These are phyloP conservation scores for Yamadazyma sp. DNA, from an alignment of 1,139 yeast species.

Conservation along the genomic window DNA sequence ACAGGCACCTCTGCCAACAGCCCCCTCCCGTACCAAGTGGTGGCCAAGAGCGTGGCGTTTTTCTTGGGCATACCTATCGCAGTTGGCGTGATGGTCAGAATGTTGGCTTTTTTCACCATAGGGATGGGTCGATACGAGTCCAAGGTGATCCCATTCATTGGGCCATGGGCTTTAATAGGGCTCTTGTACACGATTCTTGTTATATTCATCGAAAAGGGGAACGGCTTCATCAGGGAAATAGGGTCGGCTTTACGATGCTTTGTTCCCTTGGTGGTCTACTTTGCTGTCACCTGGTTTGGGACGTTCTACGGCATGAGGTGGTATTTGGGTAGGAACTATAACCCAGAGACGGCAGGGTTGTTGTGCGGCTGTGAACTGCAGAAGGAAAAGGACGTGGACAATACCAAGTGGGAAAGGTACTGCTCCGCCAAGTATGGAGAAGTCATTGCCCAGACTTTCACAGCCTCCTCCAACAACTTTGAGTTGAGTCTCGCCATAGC, in stretches of 20 bases:
- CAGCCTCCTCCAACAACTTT: slow-evolving; percentile 58
- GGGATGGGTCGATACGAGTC: slow-evolving; percentile 31
- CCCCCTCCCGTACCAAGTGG: slow-evolving; percentile 34
- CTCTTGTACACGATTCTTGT: slow-evolving; percentile 53
- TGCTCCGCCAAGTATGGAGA: slow-evolving; percentile 44
- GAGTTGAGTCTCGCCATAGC: slow-evolving; percentile 58
- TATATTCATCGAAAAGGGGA: slow-evolving; percentile 55
- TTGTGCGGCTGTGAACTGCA: slow-evolving; percentile 42
- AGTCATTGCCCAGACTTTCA: slow-evolving; percentile 53
- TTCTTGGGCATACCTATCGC: slow-evolving; percentile 58
- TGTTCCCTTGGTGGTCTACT: slow-evolving; percentile 52
- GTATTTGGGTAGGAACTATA: slow-evolving; percentile 10
- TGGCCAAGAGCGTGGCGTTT: slow-evolving; percentile 52
- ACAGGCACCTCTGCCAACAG: slow-evolving; percentile 18
- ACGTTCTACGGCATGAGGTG: slow-evolving; percentile 41
- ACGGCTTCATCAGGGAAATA: slow-evolving; percentile 48
- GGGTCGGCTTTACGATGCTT: slow-evolving; percentile 52
- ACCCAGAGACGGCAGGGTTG: slow-evolving; percentile 9
- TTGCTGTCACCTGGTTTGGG: slow-evolving; percentile 48
- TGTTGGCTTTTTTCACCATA: slow-evolving; percentile 21
- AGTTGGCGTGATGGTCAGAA: slow-evolving; percentile 45
- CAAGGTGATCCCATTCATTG: slow-evolving; percentile 36
- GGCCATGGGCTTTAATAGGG: slow-evolving; percentile 55
- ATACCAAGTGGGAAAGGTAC: slow-evolving; percentile 17
- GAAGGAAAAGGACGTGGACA: slow-evolving; percentile 13